These are phyloP conservation scores for Houttuynia cordata DNA, from an alignment of 164 flowering plant species.

Conservation along the genomic window DNA sequence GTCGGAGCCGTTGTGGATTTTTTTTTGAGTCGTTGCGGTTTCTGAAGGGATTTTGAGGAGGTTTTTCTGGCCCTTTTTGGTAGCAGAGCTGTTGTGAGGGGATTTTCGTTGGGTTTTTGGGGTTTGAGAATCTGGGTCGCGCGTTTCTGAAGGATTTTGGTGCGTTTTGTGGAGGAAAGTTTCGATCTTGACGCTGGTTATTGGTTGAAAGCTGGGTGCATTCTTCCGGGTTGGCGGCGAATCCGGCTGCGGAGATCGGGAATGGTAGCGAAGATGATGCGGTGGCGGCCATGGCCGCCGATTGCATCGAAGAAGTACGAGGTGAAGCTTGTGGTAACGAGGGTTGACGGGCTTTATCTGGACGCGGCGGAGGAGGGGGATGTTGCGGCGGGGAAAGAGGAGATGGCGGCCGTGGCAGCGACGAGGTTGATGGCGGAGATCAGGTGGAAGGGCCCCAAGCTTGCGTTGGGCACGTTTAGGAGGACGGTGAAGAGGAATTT, in stretches of 20 bases:
- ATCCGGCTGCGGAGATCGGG: not conserved
- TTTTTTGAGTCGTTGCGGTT: too few relatives aligned
- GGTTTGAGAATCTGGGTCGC: too few relatives aligned
- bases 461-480: conserved; percentile 46
- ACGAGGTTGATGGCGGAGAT: conserved; percentile 57
- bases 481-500: conserved; percentile 62
- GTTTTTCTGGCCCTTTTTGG: too few relatives aligned
- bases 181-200: not conserved
- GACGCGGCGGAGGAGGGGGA: conserved; percentile 2
- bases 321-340: conserved; percentile 51
- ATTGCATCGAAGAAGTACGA: conserved; percentile 51
- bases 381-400: conserved; percentile 1
- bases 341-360: conserved; percentile 31
- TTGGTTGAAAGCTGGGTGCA: not conserved
- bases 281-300: conserved; percentile 98
- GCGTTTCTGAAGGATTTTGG: not conserved
- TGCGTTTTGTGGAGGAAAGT: not conserved
- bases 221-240: not conserved
- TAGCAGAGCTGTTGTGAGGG: not conserved
- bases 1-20: too few relatives aligned
- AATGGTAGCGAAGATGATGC: conserved; percentile 97
- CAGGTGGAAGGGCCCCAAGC: conserved; percentile 76
- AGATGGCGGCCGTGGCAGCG: conserved; percentile 6
- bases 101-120: not conserved
- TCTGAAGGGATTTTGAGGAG: too few relatives aligned